Conservation (phyloP, 2,329 filamentous ascomycete species). For the Akanthomyces uredinophilus region DNA sequence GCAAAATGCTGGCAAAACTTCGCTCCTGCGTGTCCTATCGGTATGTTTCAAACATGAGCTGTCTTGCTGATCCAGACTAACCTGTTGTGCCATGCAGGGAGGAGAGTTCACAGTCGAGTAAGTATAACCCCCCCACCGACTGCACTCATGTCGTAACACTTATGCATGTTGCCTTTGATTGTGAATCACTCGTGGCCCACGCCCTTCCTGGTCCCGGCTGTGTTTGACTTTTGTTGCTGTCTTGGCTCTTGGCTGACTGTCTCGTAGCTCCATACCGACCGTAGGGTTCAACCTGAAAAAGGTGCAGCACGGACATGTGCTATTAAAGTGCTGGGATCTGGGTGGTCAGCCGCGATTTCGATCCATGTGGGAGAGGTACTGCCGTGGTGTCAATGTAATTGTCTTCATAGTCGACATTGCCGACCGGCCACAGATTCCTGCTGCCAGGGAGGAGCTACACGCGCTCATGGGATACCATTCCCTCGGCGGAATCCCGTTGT, state of each 20-base stretch:
- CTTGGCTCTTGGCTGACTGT: constrained; percentile 31
- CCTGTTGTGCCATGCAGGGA: constrained; percentile 53
- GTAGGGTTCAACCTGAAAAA: constrained; percentile 99
- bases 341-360: constrained; percentile 95
- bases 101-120: constrained; percentile 99
- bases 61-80: constrained; percentile 9
- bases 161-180: neutral
- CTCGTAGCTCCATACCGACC: constrained; percentile 85
- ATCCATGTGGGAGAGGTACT: constrained; percentile 99
- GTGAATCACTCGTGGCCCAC: neutral
- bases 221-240: neutral
- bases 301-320: constrained; percentile 96
- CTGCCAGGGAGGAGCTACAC: constrained; percentile 90
- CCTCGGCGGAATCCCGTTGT: constrained; percentile 81
- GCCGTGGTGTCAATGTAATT: constrained; percentile 93
- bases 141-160: neutral
- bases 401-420: constrained; percentile 98
- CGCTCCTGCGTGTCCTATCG: constrained; percentile 84
- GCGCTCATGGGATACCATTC: constrained; percentile 78
- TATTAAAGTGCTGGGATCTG: constrained; percentile 98
- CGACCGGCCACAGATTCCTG: constrained; percentile 71
- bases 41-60: constrained; percentile 52
- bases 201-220: neutral
- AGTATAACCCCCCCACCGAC: constrained; percentile 32
- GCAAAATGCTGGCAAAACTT: constrained; percentile 98